These are phyloP conservation scores for Chamaenerion angustifolium DNA, from an alignment of 345 rosid species.

Conservation along the genomic window DNA sequence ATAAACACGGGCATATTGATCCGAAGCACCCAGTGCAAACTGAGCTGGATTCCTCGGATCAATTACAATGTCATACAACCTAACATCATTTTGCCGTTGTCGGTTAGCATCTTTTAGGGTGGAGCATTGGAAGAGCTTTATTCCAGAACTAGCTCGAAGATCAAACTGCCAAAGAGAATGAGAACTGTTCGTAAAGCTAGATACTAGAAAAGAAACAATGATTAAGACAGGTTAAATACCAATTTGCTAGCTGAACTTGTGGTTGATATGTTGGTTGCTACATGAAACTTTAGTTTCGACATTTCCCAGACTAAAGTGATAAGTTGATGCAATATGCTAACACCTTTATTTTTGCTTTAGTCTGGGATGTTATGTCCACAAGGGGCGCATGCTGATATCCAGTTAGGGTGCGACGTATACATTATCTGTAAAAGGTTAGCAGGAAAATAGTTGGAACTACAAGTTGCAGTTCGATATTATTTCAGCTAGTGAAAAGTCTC, in stretches of 20 bases:
- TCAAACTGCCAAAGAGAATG: conserved; percentile 53
- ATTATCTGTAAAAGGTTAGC: too few relatives aligned
- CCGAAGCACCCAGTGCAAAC: conserved; percentile 64
- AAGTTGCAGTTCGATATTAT: too few relatives aligned
- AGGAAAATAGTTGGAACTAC: too few relatives aligned
- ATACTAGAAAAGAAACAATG: neutral
- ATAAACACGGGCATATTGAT: conserved; percentile 70
- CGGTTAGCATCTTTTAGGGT: conserved; percentile 15
- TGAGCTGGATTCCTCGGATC: conserved; percentile 67
- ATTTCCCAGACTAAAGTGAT: too few relatives aligned
- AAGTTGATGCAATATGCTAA: too few relatives aligned
- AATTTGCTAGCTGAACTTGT: neutral
- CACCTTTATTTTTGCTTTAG: too few relatives aligned
- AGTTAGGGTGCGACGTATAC: too few relatives aligned
- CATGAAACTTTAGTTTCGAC: too few relatives aligned
- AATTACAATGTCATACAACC: conserved; percentile 56
- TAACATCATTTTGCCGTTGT: conserved; percentile 20
- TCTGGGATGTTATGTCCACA: too few relatives aligned
- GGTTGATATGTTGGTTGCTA: too few relatives aligned
- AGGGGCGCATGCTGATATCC: too few relatives aligned
- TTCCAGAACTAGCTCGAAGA: conserved; percentile 48
- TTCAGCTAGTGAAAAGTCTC: too few relatives aligned
- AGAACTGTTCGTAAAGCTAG: conserved; percentile 9
- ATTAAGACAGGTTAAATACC: neutral
- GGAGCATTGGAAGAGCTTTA: conserved; percentile 60